Conservation (phyloP, 2,329 filamentous ascomycete genomes). For the Septoria petroselini region DNA sequence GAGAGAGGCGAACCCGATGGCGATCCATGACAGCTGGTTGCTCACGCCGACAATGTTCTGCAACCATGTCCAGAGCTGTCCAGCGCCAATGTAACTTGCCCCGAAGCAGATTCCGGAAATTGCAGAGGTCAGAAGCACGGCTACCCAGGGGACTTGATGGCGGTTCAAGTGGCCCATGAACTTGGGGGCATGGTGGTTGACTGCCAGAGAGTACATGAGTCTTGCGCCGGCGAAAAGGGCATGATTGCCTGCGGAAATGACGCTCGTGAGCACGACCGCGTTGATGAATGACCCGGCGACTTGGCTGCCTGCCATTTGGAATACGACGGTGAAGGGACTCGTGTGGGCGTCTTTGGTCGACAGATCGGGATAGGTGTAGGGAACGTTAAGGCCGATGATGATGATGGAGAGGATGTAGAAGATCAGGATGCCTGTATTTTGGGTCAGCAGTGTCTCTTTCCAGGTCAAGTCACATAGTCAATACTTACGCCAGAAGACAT, state of each 20-base stretch:
- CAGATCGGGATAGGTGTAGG: slow-evolving; percentile 58
- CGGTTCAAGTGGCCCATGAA: slow-evolving; percentile 51
- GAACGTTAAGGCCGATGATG: slow-evolving; percentile 71
- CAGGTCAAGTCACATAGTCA: too few species aligned
- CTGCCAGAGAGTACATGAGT: slow-evolving; percentile 56
- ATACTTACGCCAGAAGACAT: slow-evolving; percentile 65
- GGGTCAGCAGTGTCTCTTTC: not conserved
- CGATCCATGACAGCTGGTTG: slow-evolving; percentile 64
- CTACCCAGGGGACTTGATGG: slow-evolving; percentile 54
- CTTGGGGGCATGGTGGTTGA: slow-evolving; percentile 55
- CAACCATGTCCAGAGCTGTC: slow-evolving; percentile 64
- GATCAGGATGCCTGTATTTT: slow-evolving; percentile 56
- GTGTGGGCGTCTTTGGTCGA: slow-evolving; percentile 41
- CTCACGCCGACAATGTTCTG: slow-evolving; percentile 67
- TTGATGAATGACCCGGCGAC: slow-evolving; percentile 59
- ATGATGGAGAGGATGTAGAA: slow-evolving; percentile 75
- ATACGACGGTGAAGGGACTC: slow-evolving; percentile 61
- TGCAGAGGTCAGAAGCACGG: slow-evolving; percentile 43
- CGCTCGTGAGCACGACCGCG: slow-evolving; percentile 58
- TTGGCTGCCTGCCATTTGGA: slow-evolving; percentile 55
- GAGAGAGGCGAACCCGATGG: slow-evolving; percentile 63
- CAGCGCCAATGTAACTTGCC: slow-evolving; percentile 61
- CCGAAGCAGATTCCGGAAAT: slow-evolving; percentile 56
- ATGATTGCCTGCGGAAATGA: slow-evolving; percentile 59
- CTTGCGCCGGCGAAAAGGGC: slow-evolving; percentile 57